Base-by-base conservation (phyloP, 768 basidiomycete genomes). In the Crepidotus variabilis region DNA sequence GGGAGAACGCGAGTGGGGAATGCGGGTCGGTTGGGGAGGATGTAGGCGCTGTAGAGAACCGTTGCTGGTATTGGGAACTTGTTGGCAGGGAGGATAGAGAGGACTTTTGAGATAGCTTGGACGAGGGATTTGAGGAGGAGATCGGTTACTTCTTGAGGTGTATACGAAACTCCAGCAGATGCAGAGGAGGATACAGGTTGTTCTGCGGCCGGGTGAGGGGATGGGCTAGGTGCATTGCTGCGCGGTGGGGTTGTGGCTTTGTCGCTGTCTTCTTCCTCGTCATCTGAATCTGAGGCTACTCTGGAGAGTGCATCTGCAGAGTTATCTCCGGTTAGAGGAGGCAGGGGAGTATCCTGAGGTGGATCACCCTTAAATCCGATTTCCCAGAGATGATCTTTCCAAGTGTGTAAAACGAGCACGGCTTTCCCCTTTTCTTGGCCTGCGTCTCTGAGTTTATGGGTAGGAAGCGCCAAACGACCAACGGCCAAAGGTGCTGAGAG, bases 11-110 rank as follows among this genome's bases (percentile, higher is more conserved):
- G 58, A 34, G 72, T 72, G 51, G 84, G 81, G 55, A 81, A 83
- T n/a, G 84, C 83, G 7, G 92, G 90, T n/a, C 92, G 80, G 52
- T 77, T 84, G 5, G 92, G 92, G 1, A 95, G 79, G 50, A 96
- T 80, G 64, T 92, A 79, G 16, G 78, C 79, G 6, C 88, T 82
- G 70, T 93, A 94, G 61, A 94, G 84, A 0, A 76, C 77, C 10
- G 90, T 89, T 0, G 92, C 82, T 0, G 87, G 74, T 46, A 94
- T 85, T 0, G 94, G 92, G 65, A 93, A 90, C 1, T 81, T 68
- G 0, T 82, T 77, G 0, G 77, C 49, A 0, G 84, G 80, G 1
- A 83, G 66, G 1, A 77, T 65, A 0, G 74, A 63, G 2, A 87
- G 72, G 1, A 75, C 71, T 6, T 80, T 79, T 11, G 71, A 69